Evolutionary conservation across 768 basidiomycete species (phyloP), one percentile per base, ranked within the genome.

Genomic region (Lactarius sanguifluus): DNA sequence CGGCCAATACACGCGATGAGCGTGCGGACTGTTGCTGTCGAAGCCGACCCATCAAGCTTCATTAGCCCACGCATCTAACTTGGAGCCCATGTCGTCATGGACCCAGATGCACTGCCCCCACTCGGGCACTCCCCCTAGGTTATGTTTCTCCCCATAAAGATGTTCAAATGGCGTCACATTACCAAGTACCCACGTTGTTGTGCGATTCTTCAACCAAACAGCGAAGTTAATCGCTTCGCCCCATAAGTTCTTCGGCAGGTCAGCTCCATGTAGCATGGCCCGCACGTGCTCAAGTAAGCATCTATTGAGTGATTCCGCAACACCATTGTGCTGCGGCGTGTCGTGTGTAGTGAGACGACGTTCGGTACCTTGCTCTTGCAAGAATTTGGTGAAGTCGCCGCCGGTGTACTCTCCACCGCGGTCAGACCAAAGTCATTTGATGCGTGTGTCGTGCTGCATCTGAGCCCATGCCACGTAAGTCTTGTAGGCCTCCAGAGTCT

Each of bases 261-360:
- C 70, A 1, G 69, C 69, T 5, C 68, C 70, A 60, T 73, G 71
- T 1, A 75, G 69, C 74, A 79, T 75, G 1, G 80, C 77, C 1
- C 72, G 68, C 10, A 75, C 73, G 18, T 71, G 69, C 40, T 79
- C 75, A 13, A 75, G 28, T 0, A 77, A 28, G 0, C 71, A 76
- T 2, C 76, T 66, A 36, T 77, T 80, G 34, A 76, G 70, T 12
- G 74, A 68, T 62, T 82, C 78, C 0, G 78, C 76, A 28, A 81
- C 65, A n/a, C 80, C 76, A 64, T 80, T 80, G 66, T 79, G 73
- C 45, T 79, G 71, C 12, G 76, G 77, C 0, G 20, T 45, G 43
- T 45, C 8, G 8, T 45, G 43, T 8, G 43, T 45, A 0, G 20
- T 45, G 3, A 45, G 68, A 10, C 65, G 52, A 0, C 61, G 70